These are phyloP conservation scores for Apophysomyces variabilis DNA, from an alignment of 371 early-diverging fungal genomes.

Conservation along the genomic window DNA sequence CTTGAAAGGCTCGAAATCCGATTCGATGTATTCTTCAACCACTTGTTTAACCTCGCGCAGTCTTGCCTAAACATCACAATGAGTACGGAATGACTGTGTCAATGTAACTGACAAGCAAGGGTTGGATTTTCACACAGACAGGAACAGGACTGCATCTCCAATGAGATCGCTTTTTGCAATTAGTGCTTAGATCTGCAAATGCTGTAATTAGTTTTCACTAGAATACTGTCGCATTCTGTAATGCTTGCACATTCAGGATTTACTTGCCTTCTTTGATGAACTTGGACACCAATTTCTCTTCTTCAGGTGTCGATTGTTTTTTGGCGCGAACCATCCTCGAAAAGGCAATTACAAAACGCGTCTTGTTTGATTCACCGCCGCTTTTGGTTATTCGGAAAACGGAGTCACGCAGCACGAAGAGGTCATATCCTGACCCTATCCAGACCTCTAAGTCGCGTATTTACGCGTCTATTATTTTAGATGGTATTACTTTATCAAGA, in stretches of 20 bases:
- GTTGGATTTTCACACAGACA: slow-evolving; percentile 23
- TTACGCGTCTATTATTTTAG: no score
- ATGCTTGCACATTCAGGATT: no score
- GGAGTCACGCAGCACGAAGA: no score
- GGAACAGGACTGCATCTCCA: slow-evolving; percentile 29
- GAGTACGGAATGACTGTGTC: background rate
- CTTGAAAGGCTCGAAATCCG: slow-evolving; percentile 26
- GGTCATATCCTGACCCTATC: no score
- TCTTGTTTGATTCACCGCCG: background rate
- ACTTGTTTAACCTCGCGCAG: slow-evolving; percentile 24
- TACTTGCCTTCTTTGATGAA: slow-evolving; percentile 49
- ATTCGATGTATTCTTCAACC: slow-evolving; percentile 18
- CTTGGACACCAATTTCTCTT: slow-evolving; percentile 42
- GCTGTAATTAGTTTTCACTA: background rate
- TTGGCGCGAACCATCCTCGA: slow-evolving; percentile 29
- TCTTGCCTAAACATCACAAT: slow-evolving; percentile 18
- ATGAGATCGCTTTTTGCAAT: slow-evolving; percentile 14
- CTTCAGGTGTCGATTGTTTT: slow-evolving; percentile 40
- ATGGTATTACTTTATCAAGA: no score
- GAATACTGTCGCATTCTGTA: background rate
- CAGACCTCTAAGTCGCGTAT: no score
- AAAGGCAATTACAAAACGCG: slow-evolving; percentile 12
- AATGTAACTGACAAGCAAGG: slow-evolving; percentile 28
- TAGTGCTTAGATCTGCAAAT: background rate
- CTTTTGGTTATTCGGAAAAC: background rate